Base-by-base conservation (phyloP, 371 early-diverging fungal genomes). In the Sanchytrium tribonematis region DNA sequence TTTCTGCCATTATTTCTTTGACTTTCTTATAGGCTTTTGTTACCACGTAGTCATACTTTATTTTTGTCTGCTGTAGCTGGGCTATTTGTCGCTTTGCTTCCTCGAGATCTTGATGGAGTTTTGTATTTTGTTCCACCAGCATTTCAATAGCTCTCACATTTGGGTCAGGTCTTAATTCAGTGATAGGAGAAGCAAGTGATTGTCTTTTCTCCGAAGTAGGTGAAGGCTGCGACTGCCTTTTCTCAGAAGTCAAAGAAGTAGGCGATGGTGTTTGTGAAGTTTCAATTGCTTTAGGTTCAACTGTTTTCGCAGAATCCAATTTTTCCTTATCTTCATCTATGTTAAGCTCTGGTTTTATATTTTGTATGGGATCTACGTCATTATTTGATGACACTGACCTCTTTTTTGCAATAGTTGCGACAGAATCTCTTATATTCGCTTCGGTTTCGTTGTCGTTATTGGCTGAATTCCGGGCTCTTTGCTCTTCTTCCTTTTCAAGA, bases 1-100 rank as follows among this genome's bases (percentile, higher is more conserved):
- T 48, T 48, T 48, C 48, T 48, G 48, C 48, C 48, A 48, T 48
- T 48, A 48, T 48, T 48, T 48, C 48, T 22, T 48, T 48, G 48
- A 48, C 48, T 22, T 48, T 48, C 22, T 48, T 48, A 22, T 48
- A 48, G 22, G 48, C 48, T 48, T 48, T 48, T 12, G 48, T 48
- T 12, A 48, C 48, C 5, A 48, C 48, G 22, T 48, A 48, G 48
- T 48, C 48, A 48, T 48, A 48, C 48, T 48, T 48, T 48, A 48
- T 48, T 48, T 48, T 48, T 12, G 48, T 48, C 22, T 48, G 48
- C 48, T 48, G 48, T 22, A 48, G 48, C 48, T 48, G 48, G 48
- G 48, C 48, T 12, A 48, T 22, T 22, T 48, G 48, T 22, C 48
- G 48, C 22, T 48, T 48, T 5, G 48, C 5, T 22, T 48, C 48